Base-by-base conservation (phyloP, 257 asterid species). In the Capsicum chinense region DNA sequence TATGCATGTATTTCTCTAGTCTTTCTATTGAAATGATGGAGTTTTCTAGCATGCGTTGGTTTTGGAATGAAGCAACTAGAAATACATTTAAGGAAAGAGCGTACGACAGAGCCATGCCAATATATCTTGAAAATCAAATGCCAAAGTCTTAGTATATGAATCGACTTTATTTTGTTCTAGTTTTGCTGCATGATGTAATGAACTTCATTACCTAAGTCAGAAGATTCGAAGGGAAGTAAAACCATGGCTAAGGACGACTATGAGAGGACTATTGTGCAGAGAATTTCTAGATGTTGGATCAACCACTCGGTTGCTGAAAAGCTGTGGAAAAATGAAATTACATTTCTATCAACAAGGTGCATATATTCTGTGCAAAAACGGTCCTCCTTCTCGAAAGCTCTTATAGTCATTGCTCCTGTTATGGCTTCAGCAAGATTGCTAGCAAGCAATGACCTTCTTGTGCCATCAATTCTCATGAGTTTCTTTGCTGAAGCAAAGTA, bases 291-390 rank as follows among this genome's bases (percentile, higher is more conserved):
- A 1, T 90, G 90, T 79, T 79, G 86, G 83, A 85, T 87, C 79
- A 89, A 84, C 91, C 90, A 89, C 62, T 89, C 91, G 0, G 85
- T 89, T 62, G 91, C 90, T 33, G 90, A 79, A 71, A 89, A 87
- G 59, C 87, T 86, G 57, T 85, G 88, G 54, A 87, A 89, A 33
- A 73, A 81, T 11, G 91, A 42, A 42, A 88, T 79, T 54, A 82
- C 86, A 54, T 85, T 81, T 50, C 62, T 85, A 79, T 89, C 90
- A n/a, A 89, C 62, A 79, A 87, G 86, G n/a, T 84, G 60, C 44
- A 84, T 48, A 62, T 85, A 69, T 66, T 82, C 84, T 39, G 81
- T 39, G 60, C 83, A 87, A 83, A 89, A 89, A 21, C 87, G 85
- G 10, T 87, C 86, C 82, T 87, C 86, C 82, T 89, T 86, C 64